Evolutionary conservation across 768 basidiomycete species (phyloP), one percentile per base, ranked within the genome.

Genomic region (Phylloporus arenicola): DNA sequence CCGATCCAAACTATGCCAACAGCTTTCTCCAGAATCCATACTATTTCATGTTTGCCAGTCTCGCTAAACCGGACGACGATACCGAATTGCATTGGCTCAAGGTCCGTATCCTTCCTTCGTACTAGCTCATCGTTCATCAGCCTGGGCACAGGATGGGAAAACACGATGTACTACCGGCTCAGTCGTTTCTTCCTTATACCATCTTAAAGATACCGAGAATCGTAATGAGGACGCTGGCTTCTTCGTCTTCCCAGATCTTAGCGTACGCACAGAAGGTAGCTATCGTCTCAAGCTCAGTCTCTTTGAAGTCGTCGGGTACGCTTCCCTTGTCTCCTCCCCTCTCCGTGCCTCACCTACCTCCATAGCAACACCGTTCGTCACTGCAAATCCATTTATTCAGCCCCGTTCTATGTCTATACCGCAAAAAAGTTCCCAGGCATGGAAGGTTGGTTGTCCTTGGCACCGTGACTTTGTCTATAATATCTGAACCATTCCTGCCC

Each of bases 351-450:
- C 52, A 56, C 44, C 35, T 16, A 34, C 27, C 24, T 45, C 37
- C 45, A 42, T 66, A 90, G 88, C 13, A 84, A 85, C 59, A 86
- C 85, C 52, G 91, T 95, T 33, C 84, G 84, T 37, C 92, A 93
- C 64, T 94, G 92, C 72, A 90, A 89, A 62, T 87, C 86, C 0
- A 91, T 92, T 50, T 88, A 85, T 68, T 92, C 91, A 0, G 80
- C 84, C 1, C 82, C 88, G 0, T 97, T 97, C 69, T 92, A 93
- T 55, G 94, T 96, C 11, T 96, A 92, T 66, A 92, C 92, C 0
- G 90, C 92, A 14, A 96, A 96, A 77, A 92, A 93, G 69, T 96
- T 95, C 64, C 92, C 93, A 0, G 92, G 93, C 22, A 94, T 94
- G 89, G 89, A 92, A 76, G 86, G 92, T 89, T 56, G 22, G 82